A percentile compares a stretch with the other conserved stretches of the same genome.
These are phyloP conservation scores for Xylaria telfairii DNA, from an alignment of 495 filamentous ascomycete species.

Conservation along the genomic window DNA sequence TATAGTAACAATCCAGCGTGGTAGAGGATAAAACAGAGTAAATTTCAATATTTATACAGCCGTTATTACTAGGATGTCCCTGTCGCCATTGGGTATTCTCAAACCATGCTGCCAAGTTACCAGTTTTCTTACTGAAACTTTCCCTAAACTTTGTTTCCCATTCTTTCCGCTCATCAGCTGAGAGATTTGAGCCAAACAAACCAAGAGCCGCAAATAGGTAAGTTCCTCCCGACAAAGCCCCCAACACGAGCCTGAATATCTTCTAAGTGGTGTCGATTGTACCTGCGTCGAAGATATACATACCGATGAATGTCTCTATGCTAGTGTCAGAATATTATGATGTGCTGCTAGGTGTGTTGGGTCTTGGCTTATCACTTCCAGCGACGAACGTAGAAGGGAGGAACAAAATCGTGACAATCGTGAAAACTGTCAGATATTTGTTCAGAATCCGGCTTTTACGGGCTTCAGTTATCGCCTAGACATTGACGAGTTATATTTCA, in stretches of 20 bases:
- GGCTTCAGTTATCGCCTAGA: constrained; percentile 3
- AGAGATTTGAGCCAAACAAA: not conserved
- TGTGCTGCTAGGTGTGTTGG: not conserved
- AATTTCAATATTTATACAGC: too few species aligned
- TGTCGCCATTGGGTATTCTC: not conserved
- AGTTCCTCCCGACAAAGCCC: constrained; percentile 1
- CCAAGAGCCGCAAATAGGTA: constrained; percentile 9
- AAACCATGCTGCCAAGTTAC: not conserved
- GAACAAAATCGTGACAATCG: constrained; percentile 14
- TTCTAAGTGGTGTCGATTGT: constrained; percentile 1
- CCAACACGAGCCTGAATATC: not conserved
- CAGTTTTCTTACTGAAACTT: not conserved
- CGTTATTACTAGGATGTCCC: not conserved
- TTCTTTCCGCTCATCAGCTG: not conserved
- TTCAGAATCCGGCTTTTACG: not conserved
- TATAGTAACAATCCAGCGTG: too few species aligned
- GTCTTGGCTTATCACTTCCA: not conserved
- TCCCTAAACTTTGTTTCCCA: not conserved
- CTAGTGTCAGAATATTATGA: not conserved
- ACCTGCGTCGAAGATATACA: not conserved
- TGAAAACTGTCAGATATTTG: constrained; percentile 2
- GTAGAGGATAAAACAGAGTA: too few species aligned
- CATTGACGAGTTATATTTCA: not conserved
- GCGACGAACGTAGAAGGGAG: constrained; percentile 1
- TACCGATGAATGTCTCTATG: constrained; percentile 4